Percentiles rank a stretch among this genome's conserved stretches.
Evolutionary conservation across 2,329 filamentous ascomycete genomes (phyloP).

Genomic region (Ciborinia camelliae): DNA sequence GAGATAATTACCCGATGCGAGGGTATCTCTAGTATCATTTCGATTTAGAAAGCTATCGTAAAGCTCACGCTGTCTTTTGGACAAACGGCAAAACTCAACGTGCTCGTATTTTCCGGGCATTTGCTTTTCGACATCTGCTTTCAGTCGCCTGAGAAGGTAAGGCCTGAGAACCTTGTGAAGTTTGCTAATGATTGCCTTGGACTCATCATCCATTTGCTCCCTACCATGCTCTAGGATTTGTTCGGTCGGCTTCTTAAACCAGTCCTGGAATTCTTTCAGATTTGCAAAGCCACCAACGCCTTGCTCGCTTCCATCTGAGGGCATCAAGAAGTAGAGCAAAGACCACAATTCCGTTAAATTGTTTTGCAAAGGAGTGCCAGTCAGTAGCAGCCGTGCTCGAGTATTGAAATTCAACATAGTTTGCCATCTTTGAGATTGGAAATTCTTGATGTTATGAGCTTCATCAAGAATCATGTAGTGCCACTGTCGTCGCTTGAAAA

Average conservation of each 20-base stretch:
- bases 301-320: slow-evolving; percentile 68
- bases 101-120: slow-evolving; percentile 99
- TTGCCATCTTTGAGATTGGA: slow-evolving; percentile 96
- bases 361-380: slow-evolving; percentile 93
- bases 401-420: slow-evolving; percentile 93
- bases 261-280: slow-evolving; percentile 92
- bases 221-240: slow-evolving; percentile 94
- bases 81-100: slow-evolving; percentile 91
- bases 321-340: slow-evolving; percentile 92
- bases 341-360: slow-evolving; percentile 98
- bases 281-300: slow-evolving; percentile 89
- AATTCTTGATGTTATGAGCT: slow-evolving; percentile 99
- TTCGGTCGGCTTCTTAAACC: slow-evolving; percentile 91
- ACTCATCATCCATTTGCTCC: slow-evolving; percentile 91
- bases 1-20: slow-evolving; percentile 91
- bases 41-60: slow-evolving; percentile 96
- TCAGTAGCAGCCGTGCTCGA: slow-evolving; percentile 78
- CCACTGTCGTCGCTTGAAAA: slow-evolving; percentile 90
- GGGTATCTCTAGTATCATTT: slow-evolving; percentile 81
- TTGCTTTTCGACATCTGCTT: slow-evolving; percentile 97
- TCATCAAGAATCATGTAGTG: slow-evolving; percentile 98
- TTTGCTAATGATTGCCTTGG: slow-evolving; percentile 85
- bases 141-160: slow-evolving; percentile 84
- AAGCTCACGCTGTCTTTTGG: slow-evolving; percentile 89
- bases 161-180: slow-evolving; percentile 91